Conservation (phyloP, 768 basidiomycete species). For the Hygrophoropsis aurantiaca region DNA sequence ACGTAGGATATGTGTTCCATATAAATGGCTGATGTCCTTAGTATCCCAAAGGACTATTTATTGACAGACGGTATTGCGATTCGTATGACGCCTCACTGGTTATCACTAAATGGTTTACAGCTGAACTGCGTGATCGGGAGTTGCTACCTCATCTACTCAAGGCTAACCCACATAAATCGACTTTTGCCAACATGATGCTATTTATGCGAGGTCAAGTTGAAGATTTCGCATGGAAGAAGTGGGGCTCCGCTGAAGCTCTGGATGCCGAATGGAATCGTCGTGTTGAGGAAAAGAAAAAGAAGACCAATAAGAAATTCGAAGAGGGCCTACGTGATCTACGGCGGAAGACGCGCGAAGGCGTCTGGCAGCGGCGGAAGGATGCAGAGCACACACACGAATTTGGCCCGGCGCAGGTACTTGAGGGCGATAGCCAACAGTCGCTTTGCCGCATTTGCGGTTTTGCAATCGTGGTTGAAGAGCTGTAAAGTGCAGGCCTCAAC, state of each 20-base stretch:
- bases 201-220: conserved; percentile 93
- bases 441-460: conserved; percentile 90
- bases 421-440: conserved; percentile 62
- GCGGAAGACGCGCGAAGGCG: conserved; percentile 80
- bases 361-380: conserved; percentile 86
- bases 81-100: not conserved
- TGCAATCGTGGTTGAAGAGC: conserved; percentile 83
- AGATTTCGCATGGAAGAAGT: conserved; percentile 96
- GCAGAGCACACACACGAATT: conserved; percentile 88
- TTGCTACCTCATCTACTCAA: conserved; percentile 90
- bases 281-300: conserved; percentile 78
- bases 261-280: conserved; percentile 86
- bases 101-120: conserved; percentile 41
- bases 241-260: conserved; percentile 90
- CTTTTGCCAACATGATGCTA: conserved; percentile 99
- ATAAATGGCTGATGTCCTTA: conserved; percentile 3
- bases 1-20: conserved; percentile 16
- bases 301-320: conserved; percentile 94
- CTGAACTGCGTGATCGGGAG: conserved; percentile 91
- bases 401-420: conserved; percentile 52
- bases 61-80: conserved; percentile 73
- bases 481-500: conserved; percentile 40
- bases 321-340: conserved; percentile 83
- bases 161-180: conserved; percentile 92
- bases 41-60: conserved; percentile 76